Conservation (phyloP, 2,329 filamentous ascomycete genomes). For the Xylaria sp. region DNA sequence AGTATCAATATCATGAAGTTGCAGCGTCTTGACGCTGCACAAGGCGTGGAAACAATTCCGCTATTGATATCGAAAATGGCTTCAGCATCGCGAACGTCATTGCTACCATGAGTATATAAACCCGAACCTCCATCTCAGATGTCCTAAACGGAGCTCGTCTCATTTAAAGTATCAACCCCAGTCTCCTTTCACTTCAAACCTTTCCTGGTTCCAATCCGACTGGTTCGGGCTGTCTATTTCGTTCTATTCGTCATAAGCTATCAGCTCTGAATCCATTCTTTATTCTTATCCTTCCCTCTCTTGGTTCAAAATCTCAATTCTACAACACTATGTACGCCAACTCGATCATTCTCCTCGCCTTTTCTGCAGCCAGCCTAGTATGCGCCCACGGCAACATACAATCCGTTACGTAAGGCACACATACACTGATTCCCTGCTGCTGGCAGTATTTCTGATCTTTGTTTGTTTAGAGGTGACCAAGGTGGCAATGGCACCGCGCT, state of each 20-base stretch:
- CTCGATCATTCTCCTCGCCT: slow-evolving; percentile 5
- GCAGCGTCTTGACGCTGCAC: neutral
- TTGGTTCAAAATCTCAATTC: neutral
- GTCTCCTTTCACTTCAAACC: slow-evolving; percentile 7
- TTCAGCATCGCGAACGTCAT: slow-evolving; percentile 11
- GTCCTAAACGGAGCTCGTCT: neutral
- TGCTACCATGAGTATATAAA: slow-evolving; percentile 25
- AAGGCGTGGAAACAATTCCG: neutral
- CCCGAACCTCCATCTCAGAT: neutral
- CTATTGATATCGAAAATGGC: neutral
- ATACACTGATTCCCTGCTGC: neutral
- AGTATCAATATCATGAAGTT: neutral
- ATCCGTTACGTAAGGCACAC: slow-evolving; percentile 24
- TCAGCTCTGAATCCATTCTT: neutral
- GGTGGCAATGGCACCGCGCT: slow-evolving; percentile 33
- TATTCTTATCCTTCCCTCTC: neutral
- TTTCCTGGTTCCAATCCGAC: slow-evolving; percentile 14
- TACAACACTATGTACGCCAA: slow-evolving; percentile 22
- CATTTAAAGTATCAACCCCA: slow-evolving; percentile 3
- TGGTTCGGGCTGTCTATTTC: slow-evolving; percentile 14
- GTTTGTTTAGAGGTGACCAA: slow-evolving; percentile 22
- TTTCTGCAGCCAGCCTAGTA: slow-evolving; percentile 29
- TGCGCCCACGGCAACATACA: slow-evolving; percentile 31
- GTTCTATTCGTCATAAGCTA: slow-evolving; percentile 10
- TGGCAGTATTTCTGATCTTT: slow-evolving; percentile 5